phyloP scores from a whole-genome alignment of 257 asterid genomes.

The Salvia hispanica region DNA sequence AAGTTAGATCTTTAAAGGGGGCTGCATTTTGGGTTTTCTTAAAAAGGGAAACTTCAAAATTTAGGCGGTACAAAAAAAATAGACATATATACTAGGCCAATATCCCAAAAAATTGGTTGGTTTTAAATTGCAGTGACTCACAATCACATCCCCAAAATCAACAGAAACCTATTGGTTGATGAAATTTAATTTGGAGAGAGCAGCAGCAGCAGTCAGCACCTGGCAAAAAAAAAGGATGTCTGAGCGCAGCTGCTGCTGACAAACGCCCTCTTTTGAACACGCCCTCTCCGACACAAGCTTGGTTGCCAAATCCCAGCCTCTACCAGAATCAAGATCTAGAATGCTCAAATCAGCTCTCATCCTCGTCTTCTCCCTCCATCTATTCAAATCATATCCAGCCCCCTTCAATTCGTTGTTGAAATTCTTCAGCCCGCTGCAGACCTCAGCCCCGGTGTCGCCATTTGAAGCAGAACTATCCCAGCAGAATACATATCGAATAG shows the following conservation, averaged over 20 bases:
- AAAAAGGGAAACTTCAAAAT: too few relatives aligned
- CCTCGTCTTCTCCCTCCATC: conserved; percentile 82
- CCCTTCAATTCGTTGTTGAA: conserved; percentile 75
- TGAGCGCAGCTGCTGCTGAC: conserved; percentile 87
- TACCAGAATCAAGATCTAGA: conserved; percentile 90
- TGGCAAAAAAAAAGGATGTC: conserved; percentile 91
- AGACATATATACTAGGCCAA: too few relatives aligned
- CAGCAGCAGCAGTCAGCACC: conserved; percentile 96
- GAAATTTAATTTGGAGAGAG: conserved; percentile 72
- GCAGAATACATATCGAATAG: conserved; percentile 95
- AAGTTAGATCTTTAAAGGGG: too few relatives aligned
- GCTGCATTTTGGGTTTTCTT: too few relatives aligned
- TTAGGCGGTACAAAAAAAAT: too few relatives aligned
- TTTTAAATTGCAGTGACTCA: neutral
- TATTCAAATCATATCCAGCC: conserved; percentile 74
- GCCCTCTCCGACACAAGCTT: conserved; percentile 82
- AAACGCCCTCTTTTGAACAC: conserved; percentile 57
- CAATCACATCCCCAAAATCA: conserved; percentile 26
- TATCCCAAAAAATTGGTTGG: too few relatives aligned
- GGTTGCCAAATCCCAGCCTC: conserved; percentile 97
- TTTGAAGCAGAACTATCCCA: conserved; percentile 88
- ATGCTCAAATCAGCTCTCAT: conserved; percentile 69
- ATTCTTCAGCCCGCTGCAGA: conserved; percentile 70
- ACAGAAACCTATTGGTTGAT: conserved; percentile 39
- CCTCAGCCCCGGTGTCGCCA: conserved; percentile 82